Base-by-base conservation (phyloP, 1,284 basidiomycete species). In the Stygiomarasmius scandens region DNA sequence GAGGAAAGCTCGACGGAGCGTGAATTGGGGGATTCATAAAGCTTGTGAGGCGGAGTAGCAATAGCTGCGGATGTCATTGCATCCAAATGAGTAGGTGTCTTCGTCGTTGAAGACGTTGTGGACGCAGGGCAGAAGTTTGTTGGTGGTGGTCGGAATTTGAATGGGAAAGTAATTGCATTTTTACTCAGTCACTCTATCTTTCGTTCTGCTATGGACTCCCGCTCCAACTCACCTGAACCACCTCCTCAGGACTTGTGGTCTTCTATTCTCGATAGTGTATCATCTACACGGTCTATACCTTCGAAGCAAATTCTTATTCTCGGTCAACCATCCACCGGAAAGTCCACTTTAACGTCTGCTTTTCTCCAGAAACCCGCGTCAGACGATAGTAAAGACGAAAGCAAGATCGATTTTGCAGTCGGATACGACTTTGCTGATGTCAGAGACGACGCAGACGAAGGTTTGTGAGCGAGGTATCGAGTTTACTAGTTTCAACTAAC, bases 361-460 rank as follows among this genome's bases (percentile, higher is more conserved):
- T 72, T 94, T 10, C 75, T 93, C n/a, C 83, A 89, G 69, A 90
- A 85, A 71, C 77, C 82, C 11, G 67, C 68, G 14, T 63, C 75
- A 54, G 83, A 86, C 54, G 84, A 84, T 54, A 76, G 74, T 34
- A 84, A 84, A 62, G 83, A 86, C 53, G 82, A 84, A 60, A 72
- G 72, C 50, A 71, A 71, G 54, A 71, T 74, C 8, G 90, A 93
- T 66, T 90, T 95, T 71, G 90, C 93, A 0, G 73, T 96, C 57
- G 93, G 93, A 32, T 96, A 95, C 67, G 89, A 95, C 65, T 93
- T 92, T 80, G 82, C 91, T 11, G 89, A 95, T 68, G 83, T 95
- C 38, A 79, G 86, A 56, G 93, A 95, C 65, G 93, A 95, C 36
- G 90, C 84, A 2, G 93, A 96, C 66, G 92, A 95, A 84, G 94